A percentile compares a stretch with the other conserved stretches of the same genome.
phyloP scores from a whole-genome alignment of 225 moss, liverwort and hornwort species.

The Rhytidiadelphus loreus region DNA sequence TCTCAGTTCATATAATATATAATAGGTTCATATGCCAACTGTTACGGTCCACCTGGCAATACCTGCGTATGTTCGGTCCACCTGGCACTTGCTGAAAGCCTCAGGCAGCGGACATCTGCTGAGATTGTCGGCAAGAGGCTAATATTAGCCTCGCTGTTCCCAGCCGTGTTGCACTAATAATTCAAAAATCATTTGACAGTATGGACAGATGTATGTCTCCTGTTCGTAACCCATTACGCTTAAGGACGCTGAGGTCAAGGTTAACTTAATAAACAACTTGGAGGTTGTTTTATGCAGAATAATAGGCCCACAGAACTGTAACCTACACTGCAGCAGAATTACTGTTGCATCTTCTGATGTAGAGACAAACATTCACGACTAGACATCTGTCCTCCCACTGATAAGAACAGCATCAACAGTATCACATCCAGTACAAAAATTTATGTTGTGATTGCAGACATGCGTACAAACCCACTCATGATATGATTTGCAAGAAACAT shows the following conservation, averaged over 20 bases:
- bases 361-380: background rate
- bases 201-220: background rate
- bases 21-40: background rate
- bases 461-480: background rate
- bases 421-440: background rate
- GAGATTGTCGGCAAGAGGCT: background rate
- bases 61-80: background rate
- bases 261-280: too few relatives aligned
- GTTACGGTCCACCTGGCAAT: background rate
- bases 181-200: background rate
- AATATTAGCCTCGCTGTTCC: too few relatives aligned
- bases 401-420: background rate
- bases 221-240: background rate
- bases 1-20: background rate
- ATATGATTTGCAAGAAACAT: background rate
- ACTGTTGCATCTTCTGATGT: background rate
- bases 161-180: background rate
- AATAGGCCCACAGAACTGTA: background rate
- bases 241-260: too few relatives aligned
- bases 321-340: background rate
- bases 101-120: too few relatives aligned
- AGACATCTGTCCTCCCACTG: background rate
- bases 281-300: background rate
- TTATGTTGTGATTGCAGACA: background rate
- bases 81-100: background rate